Evolutionary conservation across 768 basidiomycete species (phyloP).

Genomic region (Holtermanniella nyarrowii): DNA sequence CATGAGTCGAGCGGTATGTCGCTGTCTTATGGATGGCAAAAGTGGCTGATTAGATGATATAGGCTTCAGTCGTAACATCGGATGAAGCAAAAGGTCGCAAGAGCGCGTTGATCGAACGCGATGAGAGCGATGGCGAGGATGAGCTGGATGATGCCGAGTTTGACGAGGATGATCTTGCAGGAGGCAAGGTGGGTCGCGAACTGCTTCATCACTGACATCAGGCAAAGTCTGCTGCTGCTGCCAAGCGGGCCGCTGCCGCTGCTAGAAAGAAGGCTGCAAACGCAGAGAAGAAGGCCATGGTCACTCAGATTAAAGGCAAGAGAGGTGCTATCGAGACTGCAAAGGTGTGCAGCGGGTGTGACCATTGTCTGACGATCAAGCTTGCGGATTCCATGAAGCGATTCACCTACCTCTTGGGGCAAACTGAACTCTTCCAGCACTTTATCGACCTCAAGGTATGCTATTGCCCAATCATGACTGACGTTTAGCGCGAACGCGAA

Average conservation of each 20-base stretch:
- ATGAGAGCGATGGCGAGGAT: slow-evolving; percentile 21
- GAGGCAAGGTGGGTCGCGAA: slow-evolving; percentile 2
- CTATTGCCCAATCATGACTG: not conserved
- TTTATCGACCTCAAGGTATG: slow-evolving; percentile 91
- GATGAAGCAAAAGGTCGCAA: slow-evolving; percentile 60
- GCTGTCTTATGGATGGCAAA: not conserved
- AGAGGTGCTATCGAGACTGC: slow-evolving; percentile 24
- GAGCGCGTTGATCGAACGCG: slow-evolving; percentile 41
- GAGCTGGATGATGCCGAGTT: slow-evolving; percentile 22
- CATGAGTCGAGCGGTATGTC: slow-evolving; percentile 54
- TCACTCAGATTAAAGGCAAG: slow-evolving; percentile 26
- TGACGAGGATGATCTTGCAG: slow-evolving; percentile 5
- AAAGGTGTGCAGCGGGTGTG: slow-evolving; percentile 19
- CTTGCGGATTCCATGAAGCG: slow-evolving; percentile 88
- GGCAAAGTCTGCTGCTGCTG: slow-evolving; percentile 10
- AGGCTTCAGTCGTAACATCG: slow-evolving; percentile 48
- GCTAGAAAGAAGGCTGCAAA: slow-evolving; percentile 30
- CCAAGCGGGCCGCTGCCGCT: slow-evolving; percentile 17
- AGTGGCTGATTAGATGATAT: slow-evolving; percentile 1
- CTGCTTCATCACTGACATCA: not conserved
- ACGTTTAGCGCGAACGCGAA: slow-evolving; percentile 65
- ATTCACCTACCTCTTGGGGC: slow-evolving; percentile 93
- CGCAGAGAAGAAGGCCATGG: slow-evolving; percentile 23
- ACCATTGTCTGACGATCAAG: slow-evolving; percentile 42
- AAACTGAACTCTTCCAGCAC: slow-evolving; percentile 95